Percentiles rank a stretch among this genome's conserved stretches.
These are phyloP conservation scores for Serendipita sp. DNA, from an alignment of 768 basidiomycete genomes.

Conservation along the genomic window DNA sequence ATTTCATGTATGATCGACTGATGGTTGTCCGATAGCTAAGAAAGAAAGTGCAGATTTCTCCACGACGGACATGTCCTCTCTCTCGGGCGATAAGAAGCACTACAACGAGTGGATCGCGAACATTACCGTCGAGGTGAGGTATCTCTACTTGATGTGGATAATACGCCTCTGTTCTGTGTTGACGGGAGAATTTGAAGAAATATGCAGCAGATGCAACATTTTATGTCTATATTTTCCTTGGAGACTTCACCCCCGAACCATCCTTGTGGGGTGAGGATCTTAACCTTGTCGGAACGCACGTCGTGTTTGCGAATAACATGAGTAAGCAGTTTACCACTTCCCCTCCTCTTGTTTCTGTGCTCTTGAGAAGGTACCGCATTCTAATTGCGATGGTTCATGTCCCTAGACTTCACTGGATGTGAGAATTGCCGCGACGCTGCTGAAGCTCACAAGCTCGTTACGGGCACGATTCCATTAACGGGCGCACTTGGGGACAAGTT, in stretches of 20 bases:
- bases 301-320: conserved; percentile 25
- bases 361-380: neutral
- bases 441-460: conserved; percentile 17
- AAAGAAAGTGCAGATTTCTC: neutral
- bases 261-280: conserved; percentile 22
- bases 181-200: neutral
- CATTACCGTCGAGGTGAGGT: neutral
- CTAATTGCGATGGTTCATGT: neutral
- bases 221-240: conserved; percentile 32
- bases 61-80: neutral
- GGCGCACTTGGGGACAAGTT: conserved; percentile 18
- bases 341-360: neutral
- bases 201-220: conserved; percentile 19
- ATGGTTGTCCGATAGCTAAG: neutral
- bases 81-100: neutral
- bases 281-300: conserved; percentile 28
- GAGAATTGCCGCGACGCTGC: conserved; percentile 23
- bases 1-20: neutral
- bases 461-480: conserved; percentile 32
- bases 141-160: too few species aligned
- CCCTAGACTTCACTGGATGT: conserved; percentile 12
- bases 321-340: conserved; percentile 15
- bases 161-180: neutral
- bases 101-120: conserved; percentile 5
- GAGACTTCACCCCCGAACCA: conserved; percentile 23